These are phyloP conservation scores for Fusarium armeniacum DNA, from an alignment of 2,329 filamentous ascomycete genomes.

Conservation along the genomic window DNA sequence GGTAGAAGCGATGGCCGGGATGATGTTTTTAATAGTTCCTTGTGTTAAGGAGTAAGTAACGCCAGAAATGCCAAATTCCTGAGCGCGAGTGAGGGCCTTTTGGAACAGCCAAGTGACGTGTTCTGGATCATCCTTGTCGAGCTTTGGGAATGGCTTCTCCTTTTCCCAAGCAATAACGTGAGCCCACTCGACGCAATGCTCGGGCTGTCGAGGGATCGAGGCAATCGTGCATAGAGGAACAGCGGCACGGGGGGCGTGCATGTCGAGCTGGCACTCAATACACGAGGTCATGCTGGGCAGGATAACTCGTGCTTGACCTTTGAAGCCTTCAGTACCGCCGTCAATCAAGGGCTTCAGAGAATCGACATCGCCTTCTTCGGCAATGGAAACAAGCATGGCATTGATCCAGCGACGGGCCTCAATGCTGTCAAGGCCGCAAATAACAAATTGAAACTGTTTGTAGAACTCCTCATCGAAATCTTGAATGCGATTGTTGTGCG, in stretches of 20 bases:
- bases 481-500: conserved; percentile 95
- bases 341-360: conserved; percentile 94
- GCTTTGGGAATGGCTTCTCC: conserved; percentile 82
- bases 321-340: conserved; percentile 98
- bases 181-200: conserved; percentile 99
- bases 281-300: conserved; percentile 93
- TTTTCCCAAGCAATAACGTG: conserved; percentile 98
- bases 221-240: conserved; percentile 97
- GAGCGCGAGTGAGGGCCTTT: conserved; percentile 82
- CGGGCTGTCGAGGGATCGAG: conserved; percentile 94
- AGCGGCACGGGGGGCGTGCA: conserved; percentile 97
- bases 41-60: conserved; percentile 97
- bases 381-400: conserved; percentile 89
- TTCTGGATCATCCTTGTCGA: conserved; percentile 96
- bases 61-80: conserved; percentile 90
- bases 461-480: conserved; percentile 98
- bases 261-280: conserved; percentile 98
- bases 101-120: conserved; percentile 98
- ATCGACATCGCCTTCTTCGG: conserved; percentile 82
- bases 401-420: conserved; percentile 99
- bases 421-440: conserved; percentile 96
- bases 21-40: conserved; percentile 99
- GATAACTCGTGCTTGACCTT: conserved; percentile 94
- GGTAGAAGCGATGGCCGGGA: conserved; percentile 96
- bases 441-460: conserved; percentile 93